A percentile compares a stretch with the other conserved stretches of the same genome.
Conservation (phyloP, 2,329 filamentous ascomycete species). For the Talaromyces sp. region DNA sequence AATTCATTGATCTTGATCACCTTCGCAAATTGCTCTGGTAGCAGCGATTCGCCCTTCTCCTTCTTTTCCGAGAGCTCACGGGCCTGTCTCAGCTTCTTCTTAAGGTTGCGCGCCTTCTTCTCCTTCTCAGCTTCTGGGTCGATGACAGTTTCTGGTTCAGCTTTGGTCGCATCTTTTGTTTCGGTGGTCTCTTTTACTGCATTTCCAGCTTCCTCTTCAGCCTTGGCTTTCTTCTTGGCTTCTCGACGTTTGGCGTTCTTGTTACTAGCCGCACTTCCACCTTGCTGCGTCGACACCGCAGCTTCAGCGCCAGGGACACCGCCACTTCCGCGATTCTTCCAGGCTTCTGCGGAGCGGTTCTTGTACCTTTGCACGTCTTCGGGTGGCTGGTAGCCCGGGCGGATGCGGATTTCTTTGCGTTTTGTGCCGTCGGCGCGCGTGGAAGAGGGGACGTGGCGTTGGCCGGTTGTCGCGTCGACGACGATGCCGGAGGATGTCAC, state of each 20-base stretch:
- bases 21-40: constrained; percentile 95
- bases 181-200: constrained; percentile 26
- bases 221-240: constrained; percentile 60
- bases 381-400: constrained; percentile 87
- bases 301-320: constrained; percentile 68
- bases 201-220: constrained; percentile 25
- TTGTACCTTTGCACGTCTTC: constrained; percentile 97
- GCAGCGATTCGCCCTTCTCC: constrained; percentile 74
- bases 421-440: constrained; percentile 82
- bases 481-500: constrained; percentile 65
- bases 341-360: constrained; percentile 82
- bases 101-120: constrained; percentile 87
- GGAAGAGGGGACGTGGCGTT: constrained; percentile 86
- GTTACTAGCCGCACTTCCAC: constrained; percentile 58
- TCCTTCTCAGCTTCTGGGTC: constrained; percentile 77
- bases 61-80: constrained; percentile 89
- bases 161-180: constrained; percentile 21
- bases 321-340: constrained; percentile 66
- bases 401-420: constrained; percentile 91
- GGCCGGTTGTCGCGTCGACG: constrained; percentile 70
- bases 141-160: not conserved
- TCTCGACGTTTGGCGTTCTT: constrained; percentile 85
- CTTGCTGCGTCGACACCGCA: constrained; percentile 44
- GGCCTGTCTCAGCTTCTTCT: constrained; percentile 94
- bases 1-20: constrained; percentile 96